Base-by-base conservation (phyloP, 1,139 yeast genomes). In the Candida sp. region DNA sequence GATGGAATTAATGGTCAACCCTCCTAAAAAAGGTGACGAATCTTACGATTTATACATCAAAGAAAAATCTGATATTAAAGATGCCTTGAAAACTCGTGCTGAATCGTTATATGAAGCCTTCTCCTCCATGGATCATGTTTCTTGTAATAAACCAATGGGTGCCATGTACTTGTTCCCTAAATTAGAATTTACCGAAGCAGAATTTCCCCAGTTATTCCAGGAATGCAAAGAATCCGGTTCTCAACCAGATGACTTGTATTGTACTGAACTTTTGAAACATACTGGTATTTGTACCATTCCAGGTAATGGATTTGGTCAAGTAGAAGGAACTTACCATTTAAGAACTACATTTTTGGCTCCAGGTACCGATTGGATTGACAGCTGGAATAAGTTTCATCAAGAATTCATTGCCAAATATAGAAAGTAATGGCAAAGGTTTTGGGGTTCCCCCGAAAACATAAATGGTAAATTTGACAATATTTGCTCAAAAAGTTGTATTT, bases 241-340 rank as follows among this genome's bases (percentile, higher is more conserved):
- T 55, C 74, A 79, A 39, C 82, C 91, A 33, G 99, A 95, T 63
- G 97, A 87, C 60, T 78, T 87, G 51, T 95, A 93, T 70, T 90
- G 97, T 64, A 75, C 84, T 60, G 83, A 85, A 54, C 70, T 93
- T 48, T 75, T 93, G 52, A 93, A 91, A 54, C 64, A 67, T 44
- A 90, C 99, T n/a, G 99, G 99, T 55, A 90, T 93, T 49, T 95
- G 99, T 66, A 89, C 95, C 44, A 95, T 93, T 49, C 98, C 99
- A 29, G 99, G 99, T 35, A 82, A 90, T 37, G 99, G 99, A 2
- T 95, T 93, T 58, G 98, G 98, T 35, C 99, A 95, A 68, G 84
- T 74, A 39, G 82, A 82, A 41, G 95, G 87, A 22, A 89, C 97
- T 7, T 87, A 76, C 70, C 99, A 93, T 63, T 77, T 93, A 57